A percentile compares a stretch with the other conserved stretches of the same genome.
Conservation (phyloP, 371 early-diverging fungal genomes). For the Mucor ambiguus region DNA sequence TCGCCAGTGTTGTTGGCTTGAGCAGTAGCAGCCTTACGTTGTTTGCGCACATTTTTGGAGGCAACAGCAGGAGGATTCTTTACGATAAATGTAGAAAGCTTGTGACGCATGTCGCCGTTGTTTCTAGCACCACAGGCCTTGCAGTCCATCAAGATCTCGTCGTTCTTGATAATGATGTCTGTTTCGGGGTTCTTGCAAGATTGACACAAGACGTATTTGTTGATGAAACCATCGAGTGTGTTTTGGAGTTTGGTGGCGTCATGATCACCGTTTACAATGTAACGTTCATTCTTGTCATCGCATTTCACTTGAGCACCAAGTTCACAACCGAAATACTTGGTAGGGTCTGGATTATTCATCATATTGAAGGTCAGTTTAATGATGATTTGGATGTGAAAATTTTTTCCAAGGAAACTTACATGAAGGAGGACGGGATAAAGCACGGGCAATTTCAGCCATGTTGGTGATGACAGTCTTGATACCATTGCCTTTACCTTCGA, state of each 20-base stretch:
- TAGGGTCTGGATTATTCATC: conserved; percentile 56
- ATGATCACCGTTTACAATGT: conserved; percentile 98
- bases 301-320: conserved; percentile 95
- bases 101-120: conserved; percentile 89
- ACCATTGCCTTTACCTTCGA: conserved; percentile 99
- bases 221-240: conserved; percentile 94
- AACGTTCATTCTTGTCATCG: conserved; percentile 91
- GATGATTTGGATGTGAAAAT: not conserved
- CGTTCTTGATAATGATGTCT: conserved; percentile 66
- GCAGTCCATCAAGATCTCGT: conserved; percentile 64
- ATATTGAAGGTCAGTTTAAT: not conserved
- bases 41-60: conserved; percentile 68
- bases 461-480: conserved; percentile 99
- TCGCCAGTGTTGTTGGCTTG: conserved; percentile 48
- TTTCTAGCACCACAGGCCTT: conserved; percentile 93
- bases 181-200: conserved; percentile 99
- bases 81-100: conserved; percentile 86
- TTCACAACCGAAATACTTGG: conserved; percentile 97
- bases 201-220: conserved; percentile 95
- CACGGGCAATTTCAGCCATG: conserved; percentile 94
- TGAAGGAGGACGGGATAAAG: conserved; percentile 91
- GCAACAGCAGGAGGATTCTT: conserved; percentile 87
- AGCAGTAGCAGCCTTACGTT: conserved; percentile 65
- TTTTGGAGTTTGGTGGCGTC: conserved; percentile 89
- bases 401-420: conserved; percentile 46